phyloP scores from a whole-genome alignment of 345 rosid genomes.

The Pseudoturritis turrita region DNA sequence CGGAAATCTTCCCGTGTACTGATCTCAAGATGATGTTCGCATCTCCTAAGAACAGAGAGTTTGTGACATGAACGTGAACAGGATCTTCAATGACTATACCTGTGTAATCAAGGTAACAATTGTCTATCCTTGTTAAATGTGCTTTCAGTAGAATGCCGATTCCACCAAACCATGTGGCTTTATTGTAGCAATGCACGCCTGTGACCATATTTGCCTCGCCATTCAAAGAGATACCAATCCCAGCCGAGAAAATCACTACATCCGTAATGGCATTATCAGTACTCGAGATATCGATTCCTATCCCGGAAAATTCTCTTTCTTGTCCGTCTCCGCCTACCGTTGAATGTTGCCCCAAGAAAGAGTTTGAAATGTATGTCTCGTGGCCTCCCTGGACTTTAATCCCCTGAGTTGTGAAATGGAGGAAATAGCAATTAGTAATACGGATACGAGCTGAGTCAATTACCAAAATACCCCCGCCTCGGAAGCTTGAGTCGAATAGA shows the following conservation, averaged over 20 bases:
- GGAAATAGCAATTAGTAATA: constrained; percentile 48
- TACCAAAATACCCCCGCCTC: constrained; percentile 57
- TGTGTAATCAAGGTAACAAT: constrained; percentile 67
- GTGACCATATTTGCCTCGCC: constrained; percentile 66
- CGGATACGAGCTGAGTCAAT: constrained; percentile 54
- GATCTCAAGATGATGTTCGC: constrained; percentile 48
- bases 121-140: constrained; percentile 47
- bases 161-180: constrained; percentile 66
- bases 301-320: constrained; percentile 54
- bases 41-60: constrained; percentile 61
- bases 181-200: constrained; percentile 69
- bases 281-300: constrained; percentile 52
- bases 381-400: constrained; percentile 61
- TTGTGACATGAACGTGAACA: constrained; percentile 55
- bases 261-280: constrained; percentile 63
- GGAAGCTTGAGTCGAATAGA: constrained; percentile 56
- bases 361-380: constrained; percentile 56
- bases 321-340: constrained; percentile 51
- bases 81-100: constrained; percentile 60
- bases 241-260: constrained; percentile 62
- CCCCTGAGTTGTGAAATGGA: constrained; percentile 65
- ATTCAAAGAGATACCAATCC: constrained; percentile 42
- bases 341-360: constrained; percentile 57
- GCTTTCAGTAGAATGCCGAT: constrained; percentile 51
- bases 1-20: constrained; percentile 42